phyloP scores from a whole-genome alignment of 345 rosid species.

The Boechera retrofracta region DNA sequence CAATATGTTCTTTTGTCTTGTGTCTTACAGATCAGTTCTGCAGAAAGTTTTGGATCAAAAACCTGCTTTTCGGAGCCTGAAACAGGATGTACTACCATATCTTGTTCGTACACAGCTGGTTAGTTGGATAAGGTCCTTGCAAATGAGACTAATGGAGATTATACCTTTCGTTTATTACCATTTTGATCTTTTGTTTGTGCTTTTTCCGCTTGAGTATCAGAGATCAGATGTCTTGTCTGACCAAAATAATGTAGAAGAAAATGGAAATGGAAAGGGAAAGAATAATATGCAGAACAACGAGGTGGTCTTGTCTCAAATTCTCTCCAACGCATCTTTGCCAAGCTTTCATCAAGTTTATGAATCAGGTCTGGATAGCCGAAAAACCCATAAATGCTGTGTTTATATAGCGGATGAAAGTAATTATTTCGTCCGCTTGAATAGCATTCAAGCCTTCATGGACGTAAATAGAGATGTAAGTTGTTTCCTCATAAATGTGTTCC shows the following conservation, averaged over 20 bases:
- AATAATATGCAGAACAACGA: slow-evolving; percentile 59
- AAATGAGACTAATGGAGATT: slow-evolving; percentile 9
- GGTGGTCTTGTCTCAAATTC: slow-evolving; percentile 60
- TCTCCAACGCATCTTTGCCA: slow-evolving; percentile 73
- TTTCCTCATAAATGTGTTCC: slow-evolving; percentile 4
- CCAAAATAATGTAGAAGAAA: slow-evolving; percentile 66
- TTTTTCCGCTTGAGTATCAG: slow-evolving; percentile 47
- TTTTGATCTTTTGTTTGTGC: slow-evolving; percentile 29
- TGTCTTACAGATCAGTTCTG: slow-evolving; percentile 67
- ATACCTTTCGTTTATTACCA: slow-evolving; percentile 4
- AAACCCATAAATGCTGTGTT: slow-evolving; percentile 88
- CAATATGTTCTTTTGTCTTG: slow-evolving; percentile 25
- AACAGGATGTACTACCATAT: slow-evolving; percentile 87
- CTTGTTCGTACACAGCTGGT: slow-evolving; percentile 96
- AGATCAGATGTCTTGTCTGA: slow-evolving; percentile 64
- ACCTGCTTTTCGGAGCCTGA: slow-evolving; percentile 76
- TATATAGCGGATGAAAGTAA: slow-evolving; percentile 79
- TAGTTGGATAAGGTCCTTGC: slow-evolving; percentile 49
- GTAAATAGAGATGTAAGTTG: slow-evolving; percentile 89
- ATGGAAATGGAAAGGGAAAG: slow-evolving; percentile 70
- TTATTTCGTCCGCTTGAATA: slow-evolving; percentile 77
- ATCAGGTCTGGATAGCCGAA: slow-evolving; percentile 52
- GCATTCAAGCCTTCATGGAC: slow-evolving; percentile 92
- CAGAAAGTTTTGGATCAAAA: slow-evolving; percentile 74
- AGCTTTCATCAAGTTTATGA: slow-evolving; percentile 71